A percentile compares a stretch with the other conserved stretches of the same genome.
These are phyloP conservation scores for Backusella macrospora DNA, from an alignment of 192 early-diverging fungal genomes.

Conservation along the genomic window DNA sequence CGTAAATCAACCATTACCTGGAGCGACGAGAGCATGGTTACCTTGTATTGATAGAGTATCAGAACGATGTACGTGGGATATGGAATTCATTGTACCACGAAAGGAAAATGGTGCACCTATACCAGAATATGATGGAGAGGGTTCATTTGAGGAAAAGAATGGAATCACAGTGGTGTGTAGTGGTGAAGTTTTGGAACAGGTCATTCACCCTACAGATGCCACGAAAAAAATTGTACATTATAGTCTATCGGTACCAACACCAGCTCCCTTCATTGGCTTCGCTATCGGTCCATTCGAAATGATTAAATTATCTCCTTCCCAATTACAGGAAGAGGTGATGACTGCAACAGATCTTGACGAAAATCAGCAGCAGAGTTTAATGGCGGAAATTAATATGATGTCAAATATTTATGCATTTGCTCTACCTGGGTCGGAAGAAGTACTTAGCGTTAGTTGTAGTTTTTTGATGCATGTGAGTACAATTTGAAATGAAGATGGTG, in stretches of 20 bases:
- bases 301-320: slow-evolving; percentile 43
- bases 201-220: slow-evolving; percentile 61
- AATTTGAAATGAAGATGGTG: neutral
- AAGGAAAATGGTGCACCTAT: slow-evolving; percentile 35
- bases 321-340: slow-evolving; percentile 38
- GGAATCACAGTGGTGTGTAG: slow-evolving; percentile 62
- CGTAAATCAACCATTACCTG: slow-evolving; percentile 65
- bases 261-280: slow-evolving; percentile 76
- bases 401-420: slow-evolving; percentile 70
- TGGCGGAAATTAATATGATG: slow-evolving; percentile 46
- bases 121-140: slow-evolving; percentile 38
- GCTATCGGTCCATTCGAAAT: slow-evolving; percentile 67
- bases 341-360: slow-evolving; percentile 36
- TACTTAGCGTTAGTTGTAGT: slow-evolving; percentile 65
- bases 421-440: slow-evolving; percentile 58
- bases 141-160: slow-evolving; percentile 49
- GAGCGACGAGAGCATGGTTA: slow-evolving; percentile 73
- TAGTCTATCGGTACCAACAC: slow-evolving; percentile 63
- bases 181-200: slow-evolving; percentile 71
- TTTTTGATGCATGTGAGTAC: slow-evolving; percentile 58
- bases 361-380: slow-evolving; percentile 39
- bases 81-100: slow-evolving; percentile 71
- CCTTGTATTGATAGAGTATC: slow-evolving; percentile 74
- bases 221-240: slow-evolving; percentile 69
- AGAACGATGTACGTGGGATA: slow-evolving; percentile 78